Base-by-base conservation (phyloP, 2,329 filamentous ascomycete species). In the Domatiomyces catenatus region DNA sequence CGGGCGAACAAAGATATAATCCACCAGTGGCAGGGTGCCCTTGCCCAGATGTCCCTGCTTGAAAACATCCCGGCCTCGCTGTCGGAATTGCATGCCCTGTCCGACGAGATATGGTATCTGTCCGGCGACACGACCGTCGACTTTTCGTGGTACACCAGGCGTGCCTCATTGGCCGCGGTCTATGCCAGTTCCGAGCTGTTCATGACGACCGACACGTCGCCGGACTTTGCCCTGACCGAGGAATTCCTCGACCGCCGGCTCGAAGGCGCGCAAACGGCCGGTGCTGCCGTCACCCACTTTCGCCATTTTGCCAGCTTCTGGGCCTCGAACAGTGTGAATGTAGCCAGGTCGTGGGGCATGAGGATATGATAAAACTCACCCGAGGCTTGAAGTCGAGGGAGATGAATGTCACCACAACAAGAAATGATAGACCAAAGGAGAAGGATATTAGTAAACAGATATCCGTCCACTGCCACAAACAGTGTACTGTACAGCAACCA, bases 101-200 rank as follows among this genome's bases (percentile, higher is more conserved):
- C 84, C n/a, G 90, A 95, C 65, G 92, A 98, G 66, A 93, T 98
- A 48, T 86, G 84, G 75, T 88, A 84, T 62, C 77, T 94, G 3
- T 79, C 90, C 0, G 86, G 87, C 48, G 92, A 96, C 66, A 73
- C 70, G 19, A 77, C 81, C 19, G 85, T 95, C 53, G 89, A 96
- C 66, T 77, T 79, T 3, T 82, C 80, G 3, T 98, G 92, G 92
- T 98, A 98, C 60, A 81, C 80, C 1, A 84, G 83, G 63, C 74
- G 82, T 2, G 73, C 79, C 7, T 75, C 73, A 0, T 65, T 86
- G 20, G 74, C 77, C 0, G 74, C 75, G 1, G 73, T 85, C n/a
- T 86, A 85, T 62, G 86, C 86, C 48, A 79, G 81, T 32, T 77
- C 83, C 50, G 92, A 98, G 68, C 72, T 95, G 4, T 94, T 89